Evolutionary conservation across 2,329 filamentous ascomycete genomes (phyloP).

Genomic region (Fusarium pilosicola): DNA sequence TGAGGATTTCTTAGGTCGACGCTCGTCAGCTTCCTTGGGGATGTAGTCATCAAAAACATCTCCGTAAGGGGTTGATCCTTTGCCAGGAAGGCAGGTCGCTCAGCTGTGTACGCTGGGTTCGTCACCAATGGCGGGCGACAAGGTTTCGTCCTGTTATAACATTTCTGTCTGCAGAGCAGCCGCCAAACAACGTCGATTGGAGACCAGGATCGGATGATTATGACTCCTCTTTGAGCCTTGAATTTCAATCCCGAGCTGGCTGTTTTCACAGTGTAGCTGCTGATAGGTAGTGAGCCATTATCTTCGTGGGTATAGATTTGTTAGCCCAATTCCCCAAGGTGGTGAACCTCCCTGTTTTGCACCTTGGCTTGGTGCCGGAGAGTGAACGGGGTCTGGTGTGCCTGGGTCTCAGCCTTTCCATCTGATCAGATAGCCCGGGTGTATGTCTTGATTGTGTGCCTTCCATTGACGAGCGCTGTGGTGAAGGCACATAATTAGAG

Average conservation of each 20-base stretch:
- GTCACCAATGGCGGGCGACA: not conserved
- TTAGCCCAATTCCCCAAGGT: not conserved
- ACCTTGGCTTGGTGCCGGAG: not conserved
- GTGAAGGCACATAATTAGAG: no score
- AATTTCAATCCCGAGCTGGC: not conserved
- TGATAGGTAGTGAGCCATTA: not conserved
- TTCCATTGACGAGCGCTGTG: no score
- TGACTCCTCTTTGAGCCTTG: not conserved
- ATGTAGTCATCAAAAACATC: not conserved
- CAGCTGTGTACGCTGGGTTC: not conserved
- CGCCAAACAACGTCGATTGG: constrained; percentile 47
- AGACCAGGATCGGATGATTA: constrained; percentile 43
- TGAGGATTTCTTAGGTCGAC: not conserved
- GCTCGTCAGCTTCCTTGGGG: not conserved
- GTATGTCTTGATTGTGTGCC: no score
- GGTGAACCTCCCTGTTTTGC: not conserved
- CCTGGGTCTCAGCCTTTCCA: no score
- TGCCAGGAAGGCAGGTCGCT: not conserved
- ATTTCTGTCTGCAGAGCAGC: constrained; percentile 39
- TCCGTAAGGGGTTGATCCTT: not conserved
- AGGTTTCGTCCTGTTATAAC: not conserved
- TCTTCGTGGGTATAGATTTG: not conserved
- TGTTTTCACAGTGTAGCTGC: not conserved
- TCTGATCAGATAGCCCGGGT: no score
- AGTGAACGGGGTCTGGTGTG: no score